Evolutionary conservation across 495 filamentous ascomycete genomes (phyloP), one percentile per base, ranked within the genome.

Genomic region (Aspergillus funiculosus): DNA sequence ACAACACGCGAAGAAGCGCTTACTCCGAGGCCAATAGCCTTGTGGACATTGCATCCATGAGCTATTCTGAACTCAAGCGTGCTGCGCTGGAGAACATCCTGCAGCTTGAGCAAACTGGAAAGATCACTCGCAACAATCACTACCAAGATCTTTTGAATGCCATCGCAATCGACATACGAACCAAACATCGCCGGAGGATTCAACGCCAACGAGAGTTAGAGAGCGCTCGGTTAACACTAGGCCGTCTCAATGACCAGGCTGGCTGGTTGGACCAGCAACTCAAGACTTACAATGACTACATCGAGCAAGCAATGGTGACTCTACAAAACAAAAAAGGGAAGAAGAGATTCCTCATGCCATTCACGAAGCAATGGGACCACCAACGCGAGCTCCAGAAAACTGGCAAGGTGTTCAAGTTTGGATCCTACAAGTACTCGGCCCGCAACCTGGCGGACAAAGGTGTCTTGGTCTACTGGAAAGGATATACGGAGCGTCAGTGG

Each of bases 281-380:
- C 30, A 94, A 95, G 73, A 89, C 82, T 50, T 99, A 96, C 73
- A 95, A 99, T 60, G 89, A 97, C 66, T 97, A 96, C 61, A 95
- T 99, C 56, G 92, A 99, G 72, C 90, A 96, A 62, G 89, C 92
- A 14, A 95, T 99, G 89, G 76, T 90, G 41, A 97, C 94, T n/a
- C 78, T 99, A 38, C 94, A 97, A 66, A 92, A 85, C 64, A 95
- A 95, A 69, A 94, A 95, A 65, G 90, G 88, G 45, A 94, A 95
- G 68, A 94, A 92, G 58, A 77, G 86, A 38, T 94, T 95, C 76
- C 78, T 96, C 41, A 78, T 99, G 64, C 92, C 92, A 17, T 99
- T 99, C 64, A 95, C 94, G 24, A 94, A 95, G 54, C 92, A 99
- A 61, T 99, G 94, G 79, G 91, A 94, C 66, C 92, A 99, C 67